Evolutionary conservation across 1,139 yeast genomes (phyloP).

Genomic region (Hansenula sp.): DNA sequence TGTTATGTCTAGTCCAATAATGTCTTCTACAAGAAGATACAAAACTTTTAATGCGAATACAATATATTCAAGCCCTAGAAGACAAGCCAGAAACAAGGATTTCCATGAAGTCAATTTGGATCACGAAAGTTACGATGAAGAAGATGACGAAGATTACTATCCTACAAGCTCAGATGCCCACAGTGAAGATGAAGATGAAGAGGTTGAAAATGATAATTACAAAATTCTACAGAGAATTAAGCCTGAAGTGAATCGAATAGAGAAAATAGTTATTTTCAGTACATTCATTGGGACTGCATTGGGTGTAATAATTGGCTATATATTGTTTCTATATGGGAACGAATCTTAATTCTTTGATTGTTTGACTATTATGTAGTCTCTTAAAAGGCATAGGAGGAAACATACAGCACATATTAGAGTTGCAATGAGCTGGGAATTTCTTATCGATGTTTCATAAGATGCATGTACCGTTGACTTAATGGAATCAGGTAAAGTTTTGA

Average conservation of each 20-base stretch:
- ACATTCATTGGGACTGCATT: neutral
- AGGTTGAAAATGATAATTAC: neutral
- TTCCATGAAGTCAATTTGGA: no score
- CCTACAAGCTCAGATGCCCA: neutral
- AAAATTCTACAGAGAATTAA: neutral
- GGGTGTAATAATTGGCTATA: neutral
- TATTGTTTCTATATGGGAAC: neutral
- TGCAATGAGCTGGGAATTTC: conserved; percentile 9
- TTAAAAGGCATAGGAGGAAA: conserved; percentile 5
- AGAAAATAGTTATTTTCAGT: neutral
- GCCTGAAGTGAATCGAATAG: neutral
- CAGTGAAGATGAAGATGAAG: neutral
- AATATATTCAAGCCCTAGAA: no score
- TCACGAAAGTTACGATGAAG: no score
- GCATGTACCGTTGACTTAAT: conserved; percentile 3
- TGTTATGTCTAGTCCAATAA: no score
- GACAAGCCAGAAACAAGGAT: no score
- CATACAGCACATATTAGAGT: conserved; percentile 5
- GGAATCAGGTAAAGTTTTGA: conserved; percentile 5
- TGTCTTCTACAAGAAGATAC: no score
- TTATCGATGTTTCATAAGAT: conserved; percentile 10
- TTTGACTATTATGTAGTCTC: neutral
- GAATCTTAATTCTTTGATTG: neutral
- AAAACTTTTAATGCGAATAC: no score
- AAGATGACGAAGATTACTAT: neutral